phyloP scores from a whole-genome alignment of 257 asterid genomes.

The Jaltomata sinuosa region DNA sequence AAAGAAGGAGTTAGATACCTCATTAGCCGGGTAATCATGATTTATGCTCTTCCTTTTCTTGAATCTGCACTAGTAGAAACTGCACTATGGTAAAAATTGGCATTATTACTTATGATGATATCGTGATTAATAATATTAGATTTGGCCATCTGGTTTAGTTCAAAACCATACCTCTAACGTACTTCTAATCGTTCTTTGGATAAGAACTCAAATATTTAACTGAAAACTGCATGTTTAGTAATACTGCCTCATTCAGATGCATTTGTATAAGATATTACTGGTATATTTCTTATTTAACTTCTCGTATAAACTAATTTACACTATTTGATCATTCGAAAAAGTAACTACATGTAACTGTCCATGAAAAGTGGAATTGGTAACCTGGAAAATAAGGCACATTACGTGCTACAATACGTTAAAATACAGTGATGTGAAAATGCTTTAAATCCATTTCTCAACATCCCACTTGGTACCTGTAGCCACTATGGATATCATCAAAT shows the following conservation, averaged over 20 bases:
- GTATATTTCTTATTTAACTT: not conserved
- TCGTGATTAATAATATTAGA: not conserved
- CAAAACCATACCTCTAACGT: not conserved
- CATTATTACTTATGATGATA: not conserved
- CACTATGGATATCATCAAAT: not conserved
- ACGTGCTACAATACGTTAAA: not conserved
- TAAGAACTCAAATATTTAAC: not conserved
- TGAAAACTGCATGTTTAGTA: not conserved
- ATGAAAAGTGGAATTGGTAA: not conserved
- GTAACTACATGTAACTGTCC: not conserved
- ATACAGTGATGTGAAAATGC: not conserved
- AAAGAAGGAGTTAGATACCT: constrained; percentile 4
- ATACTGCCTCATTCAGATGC: not conserved
- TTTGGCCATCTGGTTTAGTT: not conserved
- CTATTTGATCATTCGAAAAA: not conserved
- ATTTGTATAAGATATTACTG: not conserved
- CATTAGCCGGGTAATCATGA: constrained; percentile 7
- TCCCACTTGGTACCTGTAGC: not conserved
- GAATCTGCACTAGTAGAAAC: not conserved
- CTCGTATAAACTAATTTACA: not conserved
- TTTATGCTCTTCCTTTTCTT: not conserved
- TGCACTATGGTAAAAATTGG: not conserved
- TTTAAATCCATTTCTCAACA: not conserved
- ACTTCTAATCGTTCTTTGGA: not conserved
- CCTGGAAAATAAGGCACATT: not conserved